Evolutionary conservation across 2,329 filamentous ascomycete genomes (phyloP).

Genomic region (Botrytis galanthina): DNA sequence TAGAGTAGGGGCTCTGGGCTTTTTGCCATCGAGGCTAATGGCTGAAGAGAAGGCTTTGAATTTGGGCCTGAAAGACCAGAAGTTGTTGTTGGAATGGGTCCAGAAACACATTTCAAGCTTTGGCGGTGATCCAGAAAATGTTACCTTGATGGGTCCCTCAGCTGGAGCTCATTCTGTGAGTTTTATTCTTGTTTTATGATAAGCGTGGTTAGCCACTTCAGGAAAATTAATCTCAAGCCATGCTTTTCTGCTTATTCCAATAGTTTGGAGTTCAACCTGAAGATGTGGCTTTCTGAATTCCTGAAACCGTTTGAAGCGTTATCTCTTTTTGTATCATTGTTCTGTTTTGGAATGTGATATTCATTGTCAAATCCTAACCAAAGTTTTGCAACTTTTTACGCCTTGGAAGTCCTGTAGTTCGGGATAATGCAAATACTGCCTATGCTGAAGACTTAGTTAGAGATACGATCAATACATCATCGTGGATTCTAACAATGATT

Average conservation of each 20-base stretch:
- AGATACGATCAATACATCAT: neutral
- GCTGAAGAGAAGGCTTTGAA: constrained; percentile 58
- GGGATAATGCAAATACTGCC: neutral
- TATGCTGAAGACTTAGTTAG: too few species aligned
- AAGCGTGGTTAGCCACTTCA: neutral
- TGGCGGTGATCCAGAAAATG: constrained; percentile 56
- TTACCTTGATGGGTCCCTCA: constrained; percentile 61
- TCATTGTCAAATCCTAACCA: neutral
- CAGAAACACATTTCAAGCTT: constrained; percentile 57
- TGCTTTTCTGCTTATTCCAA: neutral
- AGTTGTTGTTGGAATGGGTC: constrained; percentile 58
- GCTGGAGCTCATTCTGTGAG: constrained; percentile 61
- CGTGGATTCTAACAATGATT: constrained; percentile 5
- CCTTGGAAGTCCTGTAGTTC: neutral
- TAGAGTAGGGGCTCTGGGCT: constrained; percentile 65
- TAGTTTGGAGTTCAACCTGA: neutral
- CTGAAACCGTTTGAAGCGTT: neutral
- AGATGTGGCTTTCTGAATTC: neutral
- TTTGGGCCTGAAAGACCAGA: constrained; percentile 62
- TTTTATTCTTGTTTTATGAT: constrained; percentile 1
- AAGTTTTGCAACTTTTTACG: neutral
- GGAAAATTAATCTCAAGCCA: neutral
- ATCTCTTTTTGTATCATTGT: neutral
- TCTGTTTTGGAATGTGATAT: too few species aligned
- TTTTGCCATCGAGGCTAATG: constrained; percentile 58